Conservation (phyloP, 345 rosid genomes). For the Raphanus sativus region DNA sequence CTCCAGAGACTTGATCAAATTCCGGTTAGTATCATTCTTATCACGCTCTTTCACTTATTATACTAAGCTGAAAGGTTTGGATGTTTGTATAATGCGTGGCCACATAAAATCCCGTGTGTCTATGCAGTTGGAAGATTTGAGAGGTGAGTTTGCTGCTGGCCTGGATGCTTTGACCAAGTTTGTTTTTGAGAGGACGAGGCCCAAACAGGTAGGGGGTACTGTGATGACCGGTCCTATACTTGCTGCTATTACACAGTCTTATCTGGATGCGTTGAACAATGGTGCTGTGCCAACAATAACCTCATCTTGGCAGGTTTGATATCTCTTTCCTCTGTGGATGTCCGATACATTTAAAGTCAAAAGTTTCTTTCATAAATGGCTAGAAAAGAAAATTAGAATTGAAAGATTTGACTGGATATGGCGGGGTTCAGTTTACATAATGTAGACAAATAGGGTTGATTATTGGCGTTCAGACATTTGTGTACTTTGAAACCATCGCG, state of each 20-base stretch:
- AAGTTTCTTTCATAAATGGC: neutral
- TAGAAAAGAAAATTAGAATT: neutral
- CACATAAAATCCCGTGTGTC: neutral
- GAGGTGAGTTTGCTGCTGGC: constrained; percentile 87
- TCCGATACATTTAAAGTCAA: neutral
- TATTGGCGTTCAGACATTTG: neutral
- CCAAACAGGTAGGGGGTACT: constrained; percentile 91
- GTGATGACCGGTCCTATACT: constrained; percentile 91
- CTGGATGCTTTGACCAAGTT: constrained; percentile 89
- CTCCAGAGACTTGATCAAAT: constrained; percentile 91
- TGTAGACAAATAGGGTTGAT: neutral
- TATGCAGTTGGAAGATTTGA: constrained; percentile 68
- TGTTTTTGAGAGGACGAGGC: constrained; percentile 97
- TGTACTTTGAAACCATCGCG: neutral
- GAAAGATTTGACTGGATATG: neutral
- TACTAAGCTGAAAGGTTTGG: neutral
- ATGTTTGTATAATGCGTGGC: neutral
- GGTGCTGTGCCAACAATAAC: constrained; percentile 98
- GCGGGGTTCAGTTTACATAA: neutral
- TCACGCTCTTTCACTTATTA: neutral
- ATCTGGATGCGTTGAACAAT: constrained; percentile 88
- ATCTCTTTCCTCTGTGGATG: constrained; percentile 13
- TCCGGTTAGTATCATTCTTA: constrained; percentile 50
- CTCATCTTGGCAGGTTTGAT: constrained; percentile 96
- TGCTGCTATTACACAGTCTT: constrained; percentile 85